phyloP scores from a whole-genome alignment of 2,329 filamentous ascomycete species.

The Hypoxylon sp. region DNA sequence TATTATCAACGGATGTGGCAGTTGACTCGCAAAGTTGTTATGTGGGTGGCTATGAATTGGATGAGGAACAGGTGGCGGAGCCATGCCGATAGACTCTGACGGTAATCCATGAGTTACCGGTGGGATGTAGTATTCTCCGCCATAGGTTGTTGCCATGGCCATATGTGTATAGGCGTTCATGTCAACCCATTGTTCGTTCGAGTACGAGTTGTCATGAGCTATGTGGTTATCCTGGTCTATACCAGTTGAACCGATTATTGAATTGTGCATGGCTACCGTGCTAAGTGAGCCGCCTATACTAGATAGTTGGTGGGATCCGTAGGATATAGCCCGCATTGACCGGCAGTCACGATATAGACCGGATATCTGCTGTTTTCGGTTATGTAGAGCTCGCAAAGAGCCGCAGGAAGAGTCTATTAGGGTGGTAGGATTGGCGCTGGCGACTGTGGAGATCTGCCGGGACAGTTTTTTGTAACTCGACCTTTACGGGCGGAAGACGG shows the following conservation, averaged over 20 bases:
- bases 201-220: conserved; percentile 60
- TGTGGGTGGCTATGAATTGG: conserved; percentile 67
- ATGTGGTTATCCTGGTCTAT: conserved; percentile 64
- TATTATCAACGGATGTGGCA: conserved; percentile 78
- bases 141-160: conserved; percentile 79
- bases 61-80: conserved; percentile 73
- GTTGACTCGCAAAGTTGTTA: conserved; percentile 61
- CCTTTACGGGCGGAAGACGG: conserved; percentile 61
- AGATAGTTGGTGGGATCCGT: conserved; percentile 45
- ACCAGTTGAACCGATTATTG: conserved; percentile 62
- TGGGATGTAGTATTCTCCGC: conserved; percentile 72
- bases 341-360: conserved; percentile 45
- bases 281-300: conserved; percentile 44
- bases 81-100: conserved; percentile 67
- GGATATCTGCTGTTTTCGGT: conserved; percentile 40
- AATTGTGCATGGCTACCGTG: conserved; percentile 61
- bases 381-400: conserved; percentile 47
- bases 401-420: conserved; percentile 44
- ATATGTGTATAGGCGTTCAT: conserved; percentile 77
- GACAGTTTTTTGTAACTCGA: conserved; percentile 55
- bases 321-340: conserved; percentile 47
- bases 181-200: conserved; percentile 68
- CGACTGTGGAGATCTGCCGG: conserved; percentile 55
- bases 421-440: conserved; percentile 47
- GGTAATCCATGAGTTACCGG: conserved; percentile 64